Evolutionary conservation across 208 protist species (phyloP).

Genomic region (Tritrichomonas foetus): DNA sequence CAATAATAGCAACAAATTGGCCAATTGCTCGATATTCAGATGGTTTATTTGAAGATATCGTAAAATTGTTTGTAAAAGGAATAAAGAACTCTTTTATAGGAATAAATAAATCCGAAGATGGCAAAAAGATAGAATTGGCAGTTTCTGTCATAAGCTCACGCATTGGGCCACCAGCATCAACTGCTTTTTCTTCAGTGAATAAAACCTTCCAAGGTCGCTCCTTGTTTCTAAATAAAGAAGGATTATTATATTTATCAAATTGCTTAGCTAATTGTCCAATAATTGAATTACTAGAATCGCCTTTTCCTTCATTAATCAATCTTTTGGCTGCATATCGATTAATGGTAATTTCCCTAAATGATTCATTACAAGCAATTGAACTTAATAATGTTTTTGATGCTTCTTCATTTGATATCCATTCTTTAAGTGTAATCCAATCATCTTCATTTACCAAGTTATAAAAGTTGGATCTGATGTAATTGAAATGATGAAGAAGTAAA

Average conservation of each 20-base stretch:
- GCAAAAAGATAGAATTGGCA: not conserved
- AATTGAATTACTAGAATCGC: not conserved
- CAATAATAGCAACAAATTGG: not conserved
- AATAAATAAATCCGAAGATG: not conserved
- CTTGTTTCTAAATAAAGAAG: not conserved
- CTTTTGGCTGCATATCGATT: not conserved
- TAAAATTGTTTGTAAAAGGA: not conserved
- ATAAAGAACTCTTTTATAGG: not conserved
- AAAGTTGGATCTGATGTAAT: not conserved
- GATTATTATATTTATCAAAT: not conserved
- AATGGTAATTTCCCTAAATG: not conserved
- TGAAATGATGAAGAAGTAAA: conserved; percentile 22
- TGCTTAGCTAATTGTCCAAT: not conserved
- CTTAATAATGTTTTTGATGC: not conserved
- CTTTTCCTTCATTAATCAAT: not conserved
- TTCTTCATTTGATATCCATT: not conserved
- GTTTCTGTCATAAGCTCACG: not conserved
- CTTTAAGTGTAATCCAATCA: not conserved
- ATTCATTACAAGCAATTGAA: not conserved
- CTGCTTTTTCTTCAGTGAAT: not conserved
- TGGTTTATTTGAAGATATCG: not conserved
- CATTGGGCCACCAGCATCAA: not conserved
- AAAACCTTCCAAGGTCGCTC: not conserved
- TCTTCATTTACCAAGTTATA: not conserved
- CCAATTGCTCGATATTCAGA: not conserved